These are phyloP conservation scores for Fusarium sp. DNA, from an alignment of 2,329 filamentous ascomycete species.

Conservation along the genomic window DNA sequence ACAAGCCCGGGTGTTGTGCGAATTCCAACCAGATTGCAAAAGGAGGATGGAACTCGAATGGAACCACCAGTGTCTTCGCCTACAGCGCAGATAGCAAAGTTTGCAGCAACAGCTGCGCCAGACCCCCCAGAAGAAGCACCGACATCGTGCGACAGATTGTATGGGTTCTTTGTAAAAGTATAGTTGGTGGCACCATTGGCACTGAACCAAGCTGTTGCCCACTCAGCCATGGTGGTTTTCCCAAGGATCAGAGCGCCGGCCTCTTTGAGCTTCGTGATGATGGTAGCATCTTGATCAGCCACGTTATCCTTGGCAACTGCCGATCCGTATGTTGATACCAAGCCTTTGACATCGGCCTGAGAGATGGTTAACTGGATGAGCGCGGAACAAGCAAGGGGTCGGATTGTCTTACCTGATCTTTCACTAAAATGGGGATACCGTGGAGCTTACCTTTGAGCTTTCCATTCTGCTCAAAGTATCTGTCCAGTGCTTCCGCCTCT, in stretches of 20 bases:
- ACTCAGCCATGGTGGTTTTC: neutral
- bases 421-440: neutral
- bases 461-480: neutral
- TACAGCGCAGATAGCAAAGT: neutral
- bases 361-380: neutral
- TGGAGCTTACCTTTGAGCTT: neutral
- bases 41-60: neutral
- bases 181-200: neutral
- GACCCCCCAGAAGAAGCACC: neutral
- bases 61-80: neutral
- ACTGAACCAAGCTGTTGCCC: neutral
- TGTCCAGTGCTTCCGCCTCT: neutral
- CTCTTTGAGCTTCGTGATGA: neutral
- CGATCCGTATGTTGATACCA: neutral
- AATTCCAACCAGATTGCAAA: neutral
- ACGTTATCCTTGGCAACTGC: neutral
- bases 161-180: neutral
- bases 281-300: neutral
- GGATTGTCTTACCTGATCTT: neutral
- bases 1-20: neutral
- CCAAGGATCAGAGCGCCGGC: neutral
- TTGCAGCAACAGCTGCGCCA: neutral
- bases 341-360: neutral
- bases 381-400: neutral
- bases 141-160: neutral